A percentile compares a stretch with the other conserved stretches of the same genome.
phyloP scores from a whole-genome alignment of 1,139 yeast genomes.

The Lodderomyces margitis region DNA sequence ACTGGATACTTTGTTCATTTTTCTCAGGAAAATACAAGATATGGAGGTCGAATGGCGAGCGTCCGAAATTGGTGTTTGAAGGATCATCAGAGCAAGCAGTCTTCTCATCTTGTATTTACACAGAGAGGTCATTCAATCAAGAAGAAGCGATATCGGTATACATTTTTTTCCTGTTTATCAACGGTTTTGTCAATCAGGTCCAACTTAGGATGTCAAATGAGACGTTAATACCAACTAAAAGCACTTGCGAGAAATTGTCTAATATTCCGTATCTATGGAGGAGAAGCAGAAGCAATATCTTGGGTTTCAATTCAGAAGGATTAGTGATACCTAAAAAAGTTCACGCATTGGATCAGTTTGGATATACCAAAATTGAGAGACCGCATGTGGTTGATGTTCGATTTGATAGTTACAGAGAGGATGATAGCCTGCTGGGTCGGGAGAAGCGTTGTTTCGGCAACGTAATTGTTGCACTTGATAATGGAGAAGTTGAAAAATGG shows the following conservation, averaged over 20 bases:
- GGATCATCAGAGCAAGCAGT: background rate
- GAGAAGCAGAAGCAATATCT: background rate
- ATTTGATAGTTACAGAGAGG: background rate
- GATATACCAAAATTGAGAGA: background rate
- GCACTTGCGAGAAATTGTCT: background rate
- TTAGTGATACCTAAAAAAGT: background rate
- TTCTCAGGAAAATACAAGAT: constrained; percentile 7
- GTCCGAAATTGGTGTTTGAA: background rate
- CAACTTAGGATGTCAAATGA: background rate
- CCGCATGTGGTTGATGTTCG: background rate
- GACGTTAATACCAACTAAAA: background rate
- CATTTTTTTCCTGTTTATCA: background rate
- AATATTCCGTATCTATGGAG: background rate
- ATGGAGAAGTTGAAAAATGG: constrained; percentile 4
- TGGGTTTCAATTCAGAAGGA: background rate
- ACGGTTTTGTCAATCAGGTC: background rate
- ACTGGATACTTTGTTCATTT: background rate
- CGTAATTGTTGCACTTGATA: background rate
- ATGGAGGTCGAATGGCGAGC: background rate
- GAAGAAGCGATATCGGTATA: background rate
- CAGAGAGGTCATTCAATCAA: background rate
- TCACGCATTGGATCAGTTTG: background rate
- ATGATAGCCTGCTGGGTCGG: background rate
- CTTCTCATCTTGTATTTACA: constrained; percentile 1
- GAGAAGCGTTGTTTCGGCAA: background rate